Evolutionary conservation across 768 basidiomycete genomes (phyloP).

Genomic region (Kwoniella europaea): DNA sequence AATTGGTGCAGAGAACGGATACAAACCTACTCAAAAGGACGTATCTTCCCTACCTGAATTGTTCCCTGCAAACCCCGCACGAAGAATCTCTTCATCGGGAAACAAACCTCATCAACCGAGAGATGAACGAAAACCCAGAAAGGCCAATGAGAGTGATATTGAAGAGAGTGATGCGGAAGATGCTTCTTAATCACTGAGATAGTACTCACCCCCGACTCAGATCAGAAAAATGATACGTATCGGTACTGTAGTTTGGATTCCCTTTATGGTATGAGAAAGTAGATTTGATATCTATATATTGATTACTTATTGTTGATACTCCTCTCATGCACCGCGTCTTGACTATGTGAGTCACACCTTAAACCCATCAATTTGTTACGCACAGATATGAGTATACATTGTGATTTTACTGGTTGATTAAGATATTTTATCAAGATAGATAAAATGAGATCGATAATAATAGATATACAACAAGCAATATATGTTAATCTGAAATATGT

Average conservation of each 20-base stretch:
- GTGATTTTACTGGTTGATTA: background rate
- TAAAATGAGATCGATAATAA: background rate
- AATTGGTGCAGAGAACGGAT: constrained; percentile 39
- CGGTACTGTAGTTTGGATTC: background rate
- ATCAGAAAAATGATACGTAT: background rate
- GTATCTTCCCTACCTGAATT: constrained; percentile 26
- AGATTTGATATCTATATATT: background rate
- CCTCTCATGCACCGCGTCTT: background rate
- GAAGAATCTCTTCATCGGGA: constrained; percentile 36
- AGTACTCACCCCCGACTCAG: background rate
- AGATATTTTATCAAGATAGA: background rate
- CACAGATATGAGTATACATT: background rate
- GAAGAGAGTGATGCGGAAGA: constrained; percentile 53
- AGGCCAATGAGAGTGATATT: constrained; percentile 55
- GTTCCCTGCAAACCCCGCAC: constrained; percentile 56
- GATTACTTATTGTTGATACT: background rate
- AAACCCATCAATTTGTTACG: background rate
- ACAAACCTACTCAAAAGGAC: constrained; percentile 39
- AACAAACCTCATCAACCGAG: constrained; percentile 19
- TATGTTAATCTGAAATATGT: no score
- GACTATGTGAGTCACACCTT: background rate
- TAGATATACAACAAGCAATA: background rate
- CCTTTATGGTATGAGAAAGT: background rate
- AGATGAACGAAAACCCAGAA: constrained; percentile 36
- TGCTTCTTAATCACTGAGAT: background rate